These are phyloP conservation scores for Athelia sp. DNA, from an alignment of 1,284 basidiomycete genomes.

Conservation along the genomic window DNA sequence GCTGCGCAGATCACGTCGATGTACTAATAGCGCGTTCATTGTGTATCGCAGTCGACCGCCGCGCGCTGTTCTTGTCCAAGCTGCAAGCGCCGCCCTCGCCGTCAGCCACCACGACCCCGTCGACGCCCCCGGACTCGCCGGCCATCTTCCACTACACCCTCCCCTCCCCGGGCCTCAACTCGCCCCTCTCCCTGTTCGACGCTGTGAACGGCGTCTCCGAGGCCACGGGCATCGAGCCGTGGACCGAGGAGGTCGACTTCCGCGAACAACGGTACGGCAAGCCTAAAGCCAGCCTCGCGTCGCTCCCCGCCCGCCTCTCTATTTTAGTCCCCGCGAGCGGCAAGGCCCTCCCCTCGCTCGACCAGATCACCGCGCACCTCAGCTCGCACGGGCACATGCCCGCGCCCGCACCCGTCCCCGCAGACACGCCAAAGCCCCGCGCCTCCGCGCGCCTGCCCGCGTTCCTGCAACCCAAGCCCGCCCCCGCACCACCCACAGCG, in stretches of 20 bases:
- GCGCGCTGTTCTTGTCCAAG: slow-evolving; percentile 70
- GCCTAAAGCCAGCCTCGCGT: slow-evolving; percentile 4
- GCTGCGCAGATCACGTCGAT: neutral
- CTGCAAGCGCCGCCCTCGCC: slow-evolving; percentile 61
- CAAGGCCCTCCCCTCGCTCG: slow-evolving; percentile 11
- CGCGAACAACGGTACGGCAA: slow-evolving; percentile 28
- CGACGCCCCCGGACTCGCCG: slow-evolving; percentile 67
- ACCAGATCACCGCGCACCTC: slow-evolving; percentile 6
- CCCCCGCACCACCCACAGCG: slow-evolving; percentile 2
- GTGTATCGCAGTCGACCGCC: slow-evolving; percentile 55
- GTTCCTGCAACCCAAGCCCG: slow-evolving; percentile 30
- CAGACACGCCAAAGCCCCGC: slow-evolving; percentile 44
- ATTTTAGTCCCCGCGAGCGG: slow-evolving; percentile 16
- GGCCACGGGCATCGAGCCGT: slow-evolving; percentile 26
- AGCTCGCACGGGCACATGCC: slow-evolving; percentile 14
- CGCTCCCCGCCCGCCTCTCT: neutral
- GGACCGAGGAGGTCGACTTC: slow-evolving; percentile 68
- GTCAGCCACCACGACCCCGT: slow-evolving; percentile 49
- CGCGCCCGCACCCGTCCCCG: slow-evolving; percentile 58
- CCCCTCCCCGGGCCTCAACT: slow-evolving; percentile 61
- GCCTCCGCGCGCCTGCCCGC: slow-evolving; percentile 36
- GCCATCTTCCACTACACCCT: slow-evolving; percentile 64
- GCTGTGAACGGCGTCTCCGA: slow-evolving; percentile 29
- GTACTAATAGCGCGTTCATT: slow-evolving; percentile 27
- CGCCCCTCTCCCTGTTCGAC: slow-evolving; percentile 58